Evolutionary conservation across 2,329 filamentous ascomycete species (phyloP), one percentile per base, ranked within the genome.

Genomic region (Elsinoe batatas): DNA sequence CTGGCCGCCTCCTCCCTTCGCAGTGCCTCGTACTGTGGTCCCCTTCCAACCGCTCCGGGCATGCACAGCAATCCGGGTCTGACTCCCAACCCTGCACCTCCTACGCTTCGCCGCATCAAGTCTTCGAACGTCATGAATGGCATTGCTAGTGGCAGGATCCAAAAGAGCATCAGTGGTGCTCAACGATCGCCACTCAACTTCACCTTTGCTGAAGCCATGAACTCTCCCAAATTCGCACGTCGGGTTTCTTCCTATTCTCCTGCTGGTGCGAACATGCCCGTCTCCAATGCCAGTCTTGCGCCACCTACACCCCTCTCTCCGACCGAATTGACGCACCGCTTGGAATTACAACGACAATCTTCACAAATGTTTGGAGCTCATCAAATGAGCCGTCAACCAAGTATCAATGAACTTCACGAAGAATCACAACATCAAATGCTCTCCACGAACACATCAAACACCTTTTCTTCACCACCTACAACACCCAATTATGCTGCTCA

Each of bases 271-370:
- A 55, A 43, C 26, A 54, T 61, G 38, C 56, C 61, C 15, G 65
- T 55, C 59, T 69, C 58, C 5, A 58, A 58, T 26, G 70, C 68
- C 22, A 74, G 66, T 60, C 65, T 76, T 17, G 74, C 74, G 18
- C 74, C 75, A 17, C 75, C 73, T 2, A 77, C 74, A 10, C 75
- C 74, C 2, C 59, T 75, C 55, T 76, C 75, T 18, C 75, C 75
- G 8, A 69, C 65, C 46, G 70, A 72, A 44, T 64, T 69, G 43
- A 47, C 59, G 61, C 53, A 55, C 13, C 64, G 60, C 26, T 53
- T 58, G 22, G 62, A 68, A 43, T 57, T 57, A 12, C 51, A 51
- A 37, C 51, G 61, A 26, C 59, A 46, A 55, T 64, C 53, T 15
- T 55, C 53, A 30, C 53, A 55, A 26, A 55, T 55, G 38, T 47